These are phyloP conservation scores for Aureobasidium subglaciale DNA, from an alignment of 2,329 filamentous ascomycete genomes.

Conservation along the genomic window DNA sequence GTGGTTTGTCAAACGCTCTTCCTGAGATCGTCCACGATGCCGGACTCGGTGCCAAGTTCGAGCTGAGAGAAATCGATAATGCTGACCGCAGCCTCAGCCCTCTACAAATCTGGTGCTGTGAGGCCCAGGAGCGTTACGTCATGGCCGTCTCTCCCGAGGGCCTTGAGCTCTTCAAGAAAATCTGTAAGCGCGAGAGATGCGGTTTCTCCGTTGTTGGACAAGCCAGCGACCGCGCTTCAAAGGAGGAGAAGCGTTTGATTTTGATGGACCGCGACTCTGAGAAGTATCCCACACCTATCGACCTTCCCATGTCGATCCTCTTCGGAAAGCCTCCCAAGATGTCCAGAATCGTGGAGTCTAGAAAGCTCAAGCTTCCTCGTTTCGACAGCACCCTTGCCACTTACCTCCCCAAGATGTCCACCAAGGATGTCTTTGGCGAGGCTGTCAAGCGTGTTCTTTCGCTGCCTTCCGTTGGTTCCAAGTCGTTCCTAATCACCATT, in stretches of 20 bases:
- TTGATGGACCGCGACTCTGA: conserved; percentile 74
- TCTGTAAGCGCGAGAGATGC: conserved; percentile 77
- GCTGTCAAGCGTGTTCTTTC: conserved; percentile 75
- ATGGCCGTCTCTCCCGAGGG: conserved; percentile 75
- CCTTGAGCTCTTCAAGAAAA: conserved; percentile 63
- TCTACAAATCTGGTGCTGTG: conserved; percentile 95
- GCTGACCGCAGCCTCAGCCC: conserved; percentile 89
- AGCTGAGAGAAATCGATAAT: conserved; percentile 88
- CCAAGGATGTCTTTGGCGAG: conserved; percentile 39
- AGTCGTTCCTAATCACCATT: conserved; percentile 95
- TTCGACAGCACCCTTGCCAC: conserved; percentile 70
- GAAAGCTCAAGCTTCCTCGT: conserved; percentile 57
- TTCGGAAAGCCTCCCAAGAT: conserved; percentile 85
- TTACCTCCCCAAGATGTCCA: conserved; percentile 50
- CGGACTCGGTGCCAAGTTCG: conserved; percentile 82
- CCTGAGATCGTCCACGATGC: conserved; percentile 90
- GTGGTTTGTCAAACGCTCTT: conserved; percentile 75
- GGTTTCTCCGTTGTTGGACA: conserved; percentile 86
- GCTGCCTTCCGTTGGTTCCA: conserved; percentile 88
- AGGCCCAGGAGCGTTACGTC: conserved; percentile 94
- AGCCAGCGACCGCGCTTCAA: conserved; percentile 53
- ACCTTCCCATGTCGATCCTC: conserved; percentile 79
- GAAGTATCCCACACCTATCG: conserved; percentile 70
- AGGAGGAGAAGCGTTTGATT: conserved; percentile 65
- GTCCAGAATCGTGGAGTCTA: conserved; percentile 64